Base-by-base conservation (phyloP, 495 filamentous ascomycete genomes). In the Aspergillus egyptiacus region DNA sequence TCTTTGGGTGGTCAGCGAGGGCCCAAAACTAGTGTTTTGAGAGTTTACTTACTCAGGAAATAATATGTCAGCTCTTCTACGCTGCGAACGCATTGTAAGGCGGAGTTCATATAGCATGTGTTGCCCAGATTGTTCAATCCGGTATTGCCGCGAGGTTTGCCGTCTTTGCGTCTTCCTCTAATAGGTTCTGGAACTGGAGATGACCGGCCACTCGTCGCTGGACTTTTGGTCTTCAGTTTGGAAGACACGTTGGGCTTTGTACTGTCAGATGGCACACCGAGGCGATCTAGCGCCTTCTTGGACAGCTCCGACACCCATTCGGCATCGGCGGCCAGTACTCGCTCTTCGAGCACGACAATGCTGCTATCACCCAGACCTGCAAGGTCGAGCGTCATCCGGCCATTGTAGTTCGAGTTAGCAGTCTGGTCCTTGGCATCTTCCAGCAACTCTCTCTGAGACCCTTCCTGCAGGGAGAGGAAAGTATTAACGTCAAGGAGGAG, bases 41-140 rank as follows among this genome's bases (percentile, higher is more conserved):
- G 9, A 48, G 5, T 10, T n/a, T 34, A 70, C 77, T 65, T 62
- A 79, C 80, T 64, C 15, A 96, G 67, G 65, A 97, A 97, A 66
- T 96, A 98, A 50, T 84, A 79, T 5, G 87, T 88, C 57, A 98
- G 71, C 66, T 98, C 93, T 52, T 94, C 87, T 2, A 95, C 86
- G 53, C 85, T 91, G 27, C 90, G 80, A 31, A 98, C 75, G 61
- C 93, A 97, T 62, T 98, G 93, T 41, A 96, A 68, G 17, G 94
- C 93, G 13, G 93, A 95, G 67, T 96, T 96, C 89, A 96, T 96
- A 65, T 97, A 98, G 68, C 93, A 98, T 0, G 93, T 96, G 57
- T 98, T 98, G 14, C 93, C 93, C 20, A 97, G 68, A 58, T 98
- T 98, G 45, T 78, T 81, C 36, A 98, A 68, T 23, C 93, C 93